Evolutionary conservation across 1,139 yeast genomes (phyloP), one percentile per base, ranked within the genome.

Genomic region (Taphrina sp.): DNA sequence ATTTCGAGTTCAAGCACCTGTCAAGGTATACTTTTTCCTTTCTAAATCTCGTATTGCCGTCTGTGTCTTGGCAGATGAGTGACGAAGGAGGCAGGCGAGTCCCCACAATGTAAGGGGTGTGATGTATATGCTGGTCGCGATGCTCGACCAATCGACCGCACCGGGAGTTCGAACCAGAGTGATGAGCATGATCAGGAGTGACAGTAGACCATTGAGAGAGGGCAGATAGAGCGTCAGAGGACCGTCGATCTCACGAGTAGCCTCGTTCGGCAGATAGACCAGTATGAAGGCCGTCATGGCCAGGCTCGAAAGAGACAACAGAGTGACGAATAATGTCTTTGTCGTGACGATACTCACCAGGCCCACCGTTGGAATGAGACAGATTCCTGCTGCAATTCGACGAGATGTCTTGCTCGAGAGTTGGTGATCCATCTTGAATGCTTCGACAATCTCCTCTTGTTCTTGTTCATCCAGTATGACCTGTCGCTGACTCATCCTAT

Each of bases 381-480:
- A 20, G n/a, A 47, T 3, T 12, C 14, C 14, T n/a, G 43, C 10
- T 3, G 31, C 38, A 4, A 20, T 20, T 19, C 23, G 3, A 14
- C 44, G 26, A 20, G 31, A 43, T 8, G n/a, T 8, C 19, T 31
- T 19, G 34, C 41, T 23, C 8, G 39, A 33, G 5, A 22, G 24
- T 16, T 34, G 24, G 24, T 35, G 22, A 2, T 45, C 34, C 19
- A n/a, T 10, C n/a, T 34, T 5, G 5, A 49, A 26, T 4, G 10
- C 10, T 7, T 22, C n/a, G 19, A 49, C 31, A 1, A 39, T 12
- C 3, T 49, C 24, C 5, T 39, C 54, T 23, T 49, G 54, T 23
- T 49, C 46, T 23, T 49, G 39, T 12, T 49, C 54, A 34, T 49
- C 54, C 37, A 38, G 38, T 4, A 37, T 29, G n/a, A n/a, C 22